Conservation (phyloP, 2,329 filamentous ascomycete genomes). For the Acarospora socialis region DNA sequence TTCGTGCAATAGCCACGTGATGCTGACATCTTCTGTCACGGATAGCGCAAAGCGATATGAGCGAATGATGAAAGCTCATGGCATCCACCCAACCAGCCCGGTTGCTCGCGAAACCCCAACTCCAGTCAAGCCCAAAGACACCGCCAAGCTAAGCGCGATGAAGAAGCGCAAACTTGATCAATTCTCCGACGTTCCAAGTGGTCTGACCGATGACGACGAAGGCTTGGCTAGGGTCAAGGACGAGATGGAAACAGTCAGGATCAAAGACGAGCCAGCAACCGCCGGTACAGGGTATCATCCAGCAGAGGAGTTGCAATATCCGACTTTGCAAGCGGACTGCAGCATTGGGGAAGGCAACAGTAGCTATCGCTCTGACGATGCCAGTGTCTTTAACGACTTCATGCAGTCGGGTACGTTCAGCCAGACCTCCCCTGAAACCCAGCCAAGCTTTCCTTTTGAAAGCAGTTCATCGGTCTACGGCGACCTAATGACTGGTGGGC, state of each 20-base stretch:
- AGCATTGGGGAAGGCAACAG: not conserved
- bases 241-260: not conserved
- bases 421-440: too few relatives aligned
- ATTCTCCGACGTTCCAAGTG: not conserved
- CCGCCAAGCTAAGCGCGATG: not conserved
- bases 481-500: too few relatives aligned
- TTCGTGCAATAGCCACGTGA: conserved; percentile 1
- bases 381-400: not conserved
- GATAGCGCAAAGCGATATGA: conserved; percentile 53
- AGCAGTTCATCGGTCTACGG: too few relatives aligned
- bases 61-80: conserved; percentile 47
- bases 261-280: conserved; percentile 1
- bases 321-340: not conserved
- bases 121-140: conserved; percentile 1
- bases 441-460: too few relatives aligned
- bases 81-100: conserved; percentile 25
- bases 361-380: conserved; percentile 4
- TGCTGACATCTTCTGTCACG: conserved; percentile 2
- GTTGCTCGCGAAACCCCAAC: conserved; percentile 1
- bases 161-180: conserved; percentile 7
- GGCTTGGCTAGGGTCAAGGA: not conserved
- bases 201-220: conserved; percentile 5
- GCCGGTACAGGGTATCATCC: too few relatives aligned
- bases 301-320: not conserved
- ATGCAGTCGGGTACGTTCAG: not conserved